A percentile compares a stretch with the other conserved stretches of the same genome.
These are phyloP conservation scores for Tripterygium wilfordii DNA, from an alignment of 177 flowering plant species.

Conservation along the genomic window DNA sequence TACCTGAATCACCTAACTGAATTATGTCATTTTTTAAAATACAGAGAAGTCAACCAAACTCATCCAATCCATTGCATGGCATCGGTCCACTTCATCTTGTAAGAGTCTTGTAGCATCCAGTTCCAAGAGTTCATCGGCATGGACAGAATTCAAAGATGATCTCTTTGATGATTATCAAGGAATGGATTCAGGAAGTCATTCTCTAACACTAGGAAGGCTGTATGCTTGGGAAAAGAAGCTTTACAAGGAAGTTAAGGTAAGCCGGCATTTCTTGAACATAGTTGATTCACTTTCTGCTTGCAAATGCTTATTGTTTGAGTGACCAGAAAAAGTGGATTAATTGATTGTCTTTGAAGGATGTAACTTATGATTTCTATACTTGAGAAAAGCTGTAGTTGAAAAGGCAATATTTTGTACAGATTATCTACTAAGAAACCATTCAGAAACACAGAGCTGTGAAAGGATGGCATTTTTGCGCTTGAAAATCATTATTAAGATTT, in stretches of 20 bases:
- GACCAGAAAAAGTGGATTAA: too few species aligned
- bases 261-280: neutral
- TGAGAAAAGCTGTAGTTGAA: too few species aligned
- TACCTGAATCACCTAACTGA: too few species aligned
- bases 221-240: conserved; percentile 99
- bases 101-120: conserved; percentile 74
- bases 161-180: conserved; percentile 80
- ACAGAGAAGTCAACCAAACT: conserved; percentile 82
- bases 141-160: conserved; percentile 72
- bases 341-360: too few species aligned
- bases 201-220: conserved; percentile 71
- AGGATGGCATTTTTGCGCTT: too few species aligned
- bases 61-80: conserved; percentile 76
- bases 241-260: conserved; percentile 93
- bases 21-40: neutral
- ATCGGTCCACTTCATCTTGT: conserved; percentile 64
- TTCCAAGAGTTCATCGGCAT: conserved; percentile 56
- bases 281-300: neutral
- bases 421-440: too few species aligned
- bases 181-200: conserved; percentile 93
- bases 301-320: too few species aligned
- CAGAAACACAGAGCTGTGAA: too few species aligned
- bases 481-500: too few species aligned
- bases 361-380: too few species aligned
- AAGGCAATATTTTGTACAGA: too few species aligned